These are phyloP conservation scores for Clarireedia sp. DNA, from an alignment of 2,329 filamentous ascomycete species.

Conservation along the genomic window DNA sequence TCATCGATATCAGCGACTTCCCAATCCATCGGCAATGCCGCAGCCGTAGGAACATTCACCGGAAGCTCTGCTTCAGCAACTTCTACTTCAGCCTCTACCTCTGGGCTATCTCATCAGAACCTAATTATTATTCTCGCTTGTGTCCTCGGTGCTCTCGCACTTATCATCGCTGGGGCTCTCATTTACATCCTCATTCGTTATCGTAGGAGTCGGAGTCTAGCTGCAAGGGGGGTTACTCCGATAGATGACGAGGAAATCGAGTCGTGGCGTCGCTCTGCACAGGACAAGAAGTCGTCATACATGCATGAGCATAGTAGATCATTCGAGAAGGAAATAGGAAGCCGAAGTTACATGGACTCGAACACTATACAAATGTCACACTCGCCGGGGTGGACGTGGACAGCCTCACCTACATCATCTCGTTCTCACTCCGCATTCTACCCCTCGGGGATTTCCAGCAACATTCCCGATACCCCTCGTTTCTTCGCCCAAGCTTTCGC, in stretches of 20 bases:
- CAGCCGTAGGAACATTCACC: slow-evolving; percentile 4
- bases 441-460: slow-evolving; percentile 27
- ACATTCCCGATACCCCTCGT: slow-evolving; percentile 30
- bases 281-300: background rate
- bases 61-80: slow-evolving; percentile 10
- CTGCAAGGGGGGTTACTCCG: slow-evolving; percentile 49
- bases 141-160: slow-evolving; percentile 23
- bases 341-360: background rate
- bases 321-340: slow-evolving; percentile 8
- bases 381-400: slow-evolving; percentile 24
- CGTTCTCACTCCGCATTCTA: slow-evolving; percentile 12
- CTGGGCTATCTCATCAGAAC: slow-evolving; percentile 11
- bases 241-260: slow-evolving; percentile 60
- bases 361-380: slow-evolving; percentile 8
- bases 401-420: slow-evolving; percentile 18
- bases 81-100: slow-evolving; percentile 11
- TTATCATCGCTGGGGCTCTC: slow-evolving; percentile 17
- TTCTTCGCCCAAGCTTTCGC: slow-evolving; percentile 51
- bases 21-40: background rate
- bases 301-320: background rate
- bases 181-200: slow-evolving; percentile 21
- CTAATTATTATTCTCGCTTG: slow-evolving; percentile 23
- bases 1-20: slow-evolving; percentile 2
- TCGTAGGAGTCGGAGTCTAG: slow-evolving; percentile 31
- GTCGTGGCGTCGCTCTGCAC: slow-evolving; percentile 41